A percentile compares a stretch with the other conserved stretches of the same genome.
Conservation (phyloP, 2,329 filamentous ascomycete genomes). For the Trichoderma breve region DNA sequence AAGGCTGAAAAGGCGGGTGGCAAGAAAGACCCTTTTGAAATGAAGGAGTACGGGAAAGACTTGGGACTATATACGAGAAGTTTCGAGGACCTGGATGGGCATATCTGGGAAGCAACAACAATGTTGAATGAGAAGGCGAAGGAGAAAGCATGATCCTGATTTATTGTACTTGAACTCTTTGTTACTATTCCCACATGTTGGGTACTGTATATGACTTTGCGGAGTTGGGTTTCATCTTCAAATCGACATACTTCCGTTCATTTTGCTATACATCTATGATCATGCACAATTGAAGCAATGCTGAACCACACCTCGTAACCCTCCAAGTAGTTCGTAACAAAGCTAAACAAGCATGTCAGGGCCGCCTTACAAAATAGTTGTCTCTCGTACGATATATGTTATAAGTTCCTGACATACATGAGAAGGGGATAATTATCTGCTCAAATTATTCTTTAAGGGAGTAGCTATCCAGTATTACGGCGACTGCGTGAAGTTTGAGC, state of each 20-base stretch:
- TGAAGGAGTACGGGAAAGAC: conserved; percentile 22
- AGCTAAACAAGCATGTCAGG: background rate
- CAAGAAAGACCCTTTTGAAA: conserved; percentile 23
- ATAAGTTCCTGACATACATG: background rate
- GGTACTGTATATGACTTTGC: background rate
- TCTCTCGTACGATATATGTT: background rate
- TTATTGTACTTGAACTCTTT: background rate
- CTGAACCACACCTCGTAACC: background rate
- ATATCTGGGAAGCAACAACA: conserved; percentile 27
- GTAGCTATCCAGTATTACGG: too few relatives aligned
- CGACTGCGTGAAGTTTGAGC: too few relatives aligned
- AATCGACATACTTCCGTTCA: background rate
- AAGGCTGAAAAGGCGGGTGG: conserved; percentile 26
- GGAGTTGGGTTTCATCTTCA: background rate
- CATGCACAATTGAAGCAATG: background rate
- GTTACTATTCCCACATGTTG: background rate
- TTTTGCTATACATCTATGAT: background rate
- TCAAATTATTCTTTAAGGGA: too few relatives aligned
- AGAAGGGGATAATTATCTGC: background rate
- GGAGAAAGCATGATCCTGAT: background rate
- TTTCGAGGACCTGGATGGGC: conserved; percentile 27
- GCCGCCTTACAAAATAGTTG: background rate
- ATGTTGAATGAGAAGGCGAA: conserved; percentile 4
- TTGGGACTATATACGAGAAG: conserved; percentile 26
- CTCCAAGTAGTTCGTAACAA: background rate